These are phyloP conservation scores for Alloteropsis semialata DNA, from an alignment of 176 grass and related monocot genomes.

Conservation along the genomic window DNA sequence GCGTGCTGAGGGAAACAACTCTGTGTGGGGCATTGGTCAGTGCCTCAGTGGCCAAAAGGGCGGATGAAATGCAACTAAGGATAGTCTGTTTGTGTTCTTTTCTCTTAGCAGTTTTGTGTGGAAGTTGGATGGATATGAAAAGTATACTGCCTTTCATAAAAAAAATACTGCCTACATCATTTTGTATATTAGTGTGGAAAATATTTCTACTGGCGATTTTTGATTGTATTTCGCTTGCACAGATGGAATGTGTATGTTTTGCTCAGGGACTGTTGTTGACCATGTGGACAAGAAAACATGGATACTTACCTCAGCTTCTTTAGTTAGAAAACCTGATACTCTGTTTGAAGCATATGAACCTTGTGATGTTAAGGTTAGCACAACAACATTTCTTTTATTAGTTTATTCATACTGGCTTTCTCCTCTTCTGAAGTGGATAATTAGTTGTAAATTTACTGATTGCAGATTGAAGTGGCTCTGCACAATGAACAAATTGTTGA, in stretches of 20 bases:
- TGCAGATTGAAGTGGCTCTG: slow-evolving; percentile 9
- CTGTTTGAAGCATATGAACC: background rate
- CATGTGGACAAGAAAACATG: background rate
- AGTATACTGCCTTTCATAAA: too few relatives aligned
- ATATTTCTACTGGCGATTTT: background rate
- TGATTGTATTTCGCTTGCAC: background rate
- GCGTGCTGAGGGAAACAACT: background rate
- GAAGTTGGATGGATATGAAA: background rate
- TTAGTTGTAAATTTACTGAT: background rate
- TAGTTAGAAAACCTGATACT: background rate
- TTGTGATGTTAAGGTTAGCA: background rate
- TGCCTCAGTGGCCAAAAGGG: background rate
- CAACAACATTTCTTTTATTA: background rate
- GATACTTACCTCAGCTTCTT: slow-evolving; percentile 18
- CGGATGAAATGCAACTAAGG: background rate
- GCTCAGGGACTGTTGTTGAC: slow-evolving; percentile 9
- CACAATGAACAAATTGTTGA: background rate
- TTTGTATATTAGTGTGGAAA: background rate
- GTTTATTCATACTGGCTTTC: background rate
- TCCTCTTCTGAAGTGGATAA: background rate
- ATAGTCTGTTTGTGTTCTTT: too few relatives aligned
- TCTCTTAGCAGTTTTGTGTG: background rate
- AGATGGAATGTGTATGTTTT: background rate
- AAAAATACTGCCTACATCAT: background rate
- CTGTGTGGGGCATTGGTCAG: background rate